Conservation (phyloP, 2,329 filamentous ascomycete species). For the Venturia pyrina region DNA sequence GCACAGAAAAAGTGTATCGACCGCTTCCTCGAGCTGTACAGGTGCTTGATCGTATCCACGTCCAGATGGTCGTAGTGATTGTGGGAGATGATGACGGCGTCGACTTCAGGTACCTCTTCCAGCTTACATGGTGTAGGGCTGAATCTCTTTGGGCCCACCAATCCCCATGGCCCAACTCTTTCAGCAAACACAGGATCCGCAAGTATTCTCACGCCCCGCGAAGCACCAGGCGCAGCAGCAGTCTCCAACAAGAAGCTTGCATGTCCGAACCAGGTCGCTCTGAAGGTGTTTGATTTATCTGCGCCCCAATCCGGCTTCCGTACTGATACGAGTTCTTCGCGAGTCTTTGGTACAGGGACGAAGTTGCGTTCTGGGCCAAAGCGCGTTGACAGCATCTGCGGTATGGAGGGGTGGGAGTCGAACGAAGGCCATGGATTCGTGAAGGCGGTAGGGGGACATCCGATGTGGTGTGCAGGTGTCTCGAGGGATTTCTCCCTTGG, state of each 20-base stretch:
- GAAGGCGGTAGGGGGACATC: slow-evolving; percentile 35
- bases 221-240: slow-evolving; percentile 19
- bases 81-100: slow-evolving; percentile 41
- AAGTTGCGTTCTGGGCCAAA: slow-evolving; percentile 33
- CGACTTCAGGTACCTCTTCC: slow-evolving; percentile 41
- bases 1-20: slow-evolving; percentile 33
- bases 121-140: slow-evolving; percentile 40
- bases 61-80: slow-evolving; percentile 47
- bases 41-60: slow-evolving; percentile 31
- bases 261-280: slow-evolving; percentile 44
- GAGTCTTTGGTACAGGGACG: slow-evolving; percentile 34
- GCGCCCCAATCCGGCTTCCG: slow-evolving; percentile 31
- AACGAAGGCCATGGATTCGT: slow-evolving; percentile 41
- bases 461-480: slow-evolving; percentile 30
- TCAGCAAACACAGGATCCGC: slow-evolving; percentile 46
- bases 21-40: slow-evolving; percentile 29
- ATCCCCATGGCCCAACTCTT: slow-evolving; percentile 36
- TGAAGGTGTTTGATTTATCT: slow-evolving; percentile 22
- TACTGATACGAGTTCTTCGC: slow-evolving; percentile 33
- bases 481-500: neutral
- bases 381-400: slow-evolving; percentile 25
- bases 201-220: slow-evolving; percentile 35
- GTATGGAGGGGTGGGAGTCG: slow-evolving; percentile 17
- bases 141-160: slow-evolving; percentile 42
- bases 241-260: slow-evolving; percentile 40